Evolutionary conservation across 139 green algal species (phyloP).

Genomic region (Micractinium conductrix): DNA sequence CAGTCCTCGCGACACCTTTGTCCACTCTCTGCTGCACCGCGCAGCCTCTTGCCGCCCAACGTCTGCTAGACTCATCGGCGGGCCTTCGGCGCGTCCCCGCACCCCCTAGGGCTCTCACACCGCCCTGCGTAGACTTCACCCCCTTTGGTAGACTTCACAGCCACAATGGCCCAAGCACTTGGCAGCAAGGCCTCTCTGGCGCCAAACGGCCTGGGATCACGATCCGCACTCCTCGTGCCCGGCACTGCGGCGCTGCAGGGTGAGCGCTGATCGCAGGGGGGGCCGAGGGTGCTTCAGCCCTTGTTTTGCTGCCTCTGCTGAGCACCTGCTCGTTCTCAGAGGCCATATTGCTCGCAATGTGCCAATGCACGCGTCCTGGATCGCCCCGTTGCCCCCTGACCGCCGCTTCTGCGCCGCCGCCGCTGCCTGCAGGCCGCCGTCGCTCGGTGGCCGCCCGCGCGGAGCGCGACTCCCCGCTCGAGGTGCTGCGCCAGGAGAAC

Average conservation of each 20-base stretch:
- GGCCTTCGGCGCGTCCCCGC: too few relatives aligned
- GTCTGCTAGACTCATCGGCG: too few relatives aligned
- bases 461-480: constrained; percentile 52
- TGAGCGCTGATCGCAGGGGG: not conserved
- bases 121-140: too few relatives aligned
- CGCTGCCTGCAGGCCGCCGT: not conserved
- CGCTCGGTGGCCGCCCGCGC: constrained; percentile 1
- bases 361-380: not conserved
- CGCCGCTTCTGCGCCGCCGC: not conserved
- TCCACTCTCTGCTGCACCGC: too few relatives aligned
- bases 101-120: too few relatives aligned
- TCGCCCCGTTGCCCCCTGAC: not conserved
- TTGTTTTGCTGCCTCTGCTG: not conserved
- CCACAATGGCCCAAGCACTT: not conserved
- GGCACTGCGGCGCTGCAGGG: not conserved
- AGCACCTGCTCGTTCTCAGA: not conserved
- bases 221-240: not conserved
- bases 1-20: too few relatives aligned
- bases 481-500: constrained; percentile 80
- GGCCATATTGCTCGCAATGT: not conserved
- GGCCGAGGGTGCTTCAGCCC: constrained; percentile 11
- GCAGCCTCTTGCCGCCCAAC: too few relatives aligned
- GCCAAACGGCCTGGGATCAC: too few relatives aligned
- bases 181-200: not conserved
- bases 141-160: too few relatives aligned